Conservation (phyloP, 148 eudicot species). For the Amaranthus hypochondriacus region DNA sequence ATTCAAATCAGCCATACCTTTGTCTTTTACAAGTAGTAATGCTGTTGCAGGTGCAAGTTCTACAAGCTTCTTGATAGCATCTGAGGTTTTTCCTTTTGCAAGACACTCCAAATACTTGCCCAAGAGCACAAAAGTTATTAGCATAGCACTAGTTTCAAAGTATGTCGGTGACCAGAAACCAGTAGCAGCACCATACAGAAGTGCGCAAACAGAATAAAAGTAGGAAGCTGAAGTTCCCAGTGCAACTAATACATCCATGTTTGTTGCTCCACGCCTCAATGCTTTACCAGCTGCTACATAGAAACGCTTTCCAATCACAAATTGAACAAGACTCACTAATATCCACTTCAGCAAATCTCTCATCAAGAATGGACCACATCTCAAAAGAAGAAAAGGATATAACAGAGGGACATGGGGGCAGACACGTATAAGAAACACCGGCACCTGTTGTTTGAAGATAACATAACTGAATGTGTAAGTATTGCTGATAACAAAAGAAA, state of each 20-base stretch:
- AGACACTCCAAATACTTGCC: conserved; percentile 90
- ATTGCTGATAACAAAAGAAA: neutral
- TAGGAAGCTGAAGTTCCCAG: conserved; percentile 95
- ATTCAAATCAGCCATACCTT: conserved; percentile 38
- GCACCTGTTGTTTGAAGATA: conserved; percentile 49
- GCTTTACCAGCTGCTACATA: conserved; percentile 94
- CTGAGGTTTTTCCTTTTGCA: conserved; percentile 97
- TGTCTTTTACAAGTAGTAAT: conserved; percentile 65
- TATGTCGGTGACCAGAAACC: conserved; percentile 95
- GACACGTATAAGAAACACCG: conserved; percentile 70
- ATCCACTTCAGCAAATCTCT: conserved; percentile 96
- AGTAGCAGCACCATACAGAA: conserved; percentile 80
- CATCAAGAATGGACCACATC: conserved; percentile 90
- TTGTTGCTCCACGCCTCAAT: conserved; percentile 83
- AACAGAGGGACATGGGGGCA: conserved; percentile 86
- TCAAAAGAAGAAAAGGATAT: conserved; percentile 75
- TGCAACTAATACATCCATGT: conserved; percentile 98
- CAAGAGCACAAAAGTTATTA: conserved; percentile 86
- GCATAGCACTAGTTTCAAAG: conserved; percentile 96
- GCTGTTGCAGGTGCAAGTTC: conserved; percentile 97
- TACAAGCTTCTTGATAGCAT: conserved; percentile 87
- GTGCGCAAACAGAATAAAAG: conserved; percentile 83
- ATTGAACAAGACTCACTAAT: conserved; percentile 75
- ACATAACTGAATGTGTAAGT: neutral
- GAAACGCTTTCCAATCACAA: conserved; percentile 91